These are phyloP conservation scores for Cladophialophora exuberans DNA, from an alignment of 2,329 filamentous ascomycete species.

Conservation along the genomic window DNA sequence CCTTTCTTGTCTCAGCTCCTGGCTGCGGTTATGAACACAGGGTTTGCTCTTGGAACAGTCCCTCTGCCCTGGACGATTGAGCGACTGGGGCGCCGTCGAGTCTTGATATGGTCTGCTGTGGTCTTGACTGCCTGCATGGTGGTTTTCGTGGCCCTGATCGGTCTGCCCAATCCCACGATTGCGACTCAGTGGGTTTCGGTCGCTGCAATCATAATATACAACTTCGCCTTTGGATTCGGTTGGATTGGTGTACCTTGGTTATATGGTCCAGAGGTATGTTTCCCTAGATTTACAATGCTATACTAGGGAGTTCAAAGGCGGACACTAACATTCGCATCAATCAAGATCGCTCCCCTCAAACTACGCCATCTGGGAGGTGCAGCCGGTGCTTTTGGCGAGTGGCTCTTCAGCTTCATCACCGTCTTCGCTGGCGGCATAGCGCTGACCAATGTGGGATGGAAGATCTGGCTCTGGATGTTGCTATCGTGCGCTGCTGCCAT, in stretches of 20 bases:
- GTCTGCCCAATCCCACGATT: conserved; percentile 22
- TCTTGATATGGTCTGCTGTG: conserved; percentile 27
- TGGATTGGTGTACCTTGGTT: conserved; percentile 38
- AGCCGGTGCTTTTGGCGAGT: conserved; percentile 42
- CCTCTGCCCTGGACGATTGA: conserved; percentile 24
- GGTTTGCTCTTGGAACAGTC: conserved; percentile 22
- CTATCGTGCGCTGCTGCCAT: conserved; percentile 26
- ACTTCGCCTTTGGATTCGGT: conserved; percentile 25
- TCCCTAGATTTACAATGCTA: not conserved
- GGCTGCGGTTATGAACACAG: conserved; percentile 28
- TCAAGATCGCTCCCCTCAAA: conserved; percentile 42
- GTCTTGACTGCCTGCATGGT: conserved; percentile 20
- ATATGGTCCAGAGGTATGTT: conserved; percentile 39
- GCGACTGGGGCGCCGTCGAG: conserved; percentile 18
- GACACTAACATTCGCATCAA: not conserved
- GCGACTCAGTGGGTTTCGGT: conserved; percentile 25
- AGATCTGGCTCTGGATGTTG: conserved; percentile 45
- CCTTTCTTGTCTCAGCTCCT: conserved; percentile 21
- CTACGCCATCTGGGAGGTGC: conserved; percentile 42
- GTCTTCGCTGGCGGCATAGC: conserved; percentile 27
- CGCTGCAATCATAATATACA: conserved; percentile 19
- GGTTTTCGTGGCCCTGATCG: conserved; percentile 28
- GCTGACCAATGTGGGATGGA: conserved; percentile 35
- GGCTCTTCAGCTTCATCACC: conserved; percentile 28
- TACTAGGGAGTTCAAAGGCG: not conserved